These are phyloP conservation scores for Linum usitatissimum DNA, from an alignment of 345 rosid genomes.

Conservation along the genomic window DNA sequence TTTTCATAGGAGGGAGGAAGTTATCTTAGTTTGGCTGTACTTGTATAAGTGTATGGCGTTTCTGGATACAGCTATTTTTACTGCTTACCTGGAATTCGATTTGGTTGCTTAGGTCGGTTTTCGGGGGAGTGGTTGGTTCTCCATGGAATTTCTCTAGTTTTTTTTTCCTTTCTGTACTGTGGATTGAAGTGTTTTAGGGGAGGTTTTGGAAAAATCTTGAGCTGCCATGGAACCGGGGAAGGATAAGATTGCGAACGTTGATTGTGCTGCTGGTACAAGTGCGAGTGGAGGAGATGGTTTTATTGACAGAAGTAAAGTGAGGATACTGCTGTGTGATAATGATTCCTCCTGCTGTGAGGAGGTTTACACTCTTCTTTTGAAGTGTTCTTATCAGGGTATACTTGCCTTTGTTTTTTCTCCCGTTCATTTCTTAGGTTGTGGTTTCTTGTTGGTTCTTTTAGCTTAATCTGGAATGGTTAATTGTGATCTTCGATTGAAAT, in stretches of 20 bases:
- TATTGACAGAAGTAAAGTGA: constrained; percentile 90
- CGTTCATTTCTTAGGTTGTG: background rate
- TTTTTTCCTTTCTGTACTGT: constrained; percentile 2
- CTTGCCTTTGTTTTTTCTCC: background rate
- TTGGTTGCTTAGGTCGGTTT: background rate
- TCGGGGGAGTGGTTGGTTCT: constrained; percentile 9
- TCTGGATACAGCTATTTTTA: background rate
- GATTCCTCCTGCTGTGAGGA: constrained; percentile 63
- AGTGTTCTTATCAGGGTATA: constrained; percentile 91
- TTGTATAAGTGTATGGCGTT: background rate
- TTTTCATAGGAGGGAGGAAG: too few relatives aligned
- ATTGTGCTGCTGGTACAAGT: constrained; percentile 15
- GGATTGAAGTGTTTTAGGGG: background rate
- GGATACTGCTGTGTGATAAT: constrained; percentile 90
- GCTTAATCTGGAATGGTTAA: background rate
- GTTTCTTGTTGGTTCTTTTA: background rate
- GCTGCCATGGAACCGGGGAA: constrained; percentile 1
- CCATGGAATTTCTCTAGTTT: constrained; percentile 34
- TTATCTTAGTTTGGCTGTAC: background rate
- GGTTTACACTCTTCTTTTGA: constrained; percentile 62
- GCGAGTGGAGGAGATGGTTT: constrained; percentile 64
- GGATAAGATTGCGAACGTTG: constrained; percentile 21
- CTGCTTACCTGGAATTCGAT: background rate
- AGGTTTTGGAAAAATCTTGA: background rate
- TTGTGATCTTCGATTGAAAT: too few relatives aligned